phyloP scores from a whole-genome alignment of 1,284 basidiomycete species.

The Sanghuangporus sanghuang region DNA sequence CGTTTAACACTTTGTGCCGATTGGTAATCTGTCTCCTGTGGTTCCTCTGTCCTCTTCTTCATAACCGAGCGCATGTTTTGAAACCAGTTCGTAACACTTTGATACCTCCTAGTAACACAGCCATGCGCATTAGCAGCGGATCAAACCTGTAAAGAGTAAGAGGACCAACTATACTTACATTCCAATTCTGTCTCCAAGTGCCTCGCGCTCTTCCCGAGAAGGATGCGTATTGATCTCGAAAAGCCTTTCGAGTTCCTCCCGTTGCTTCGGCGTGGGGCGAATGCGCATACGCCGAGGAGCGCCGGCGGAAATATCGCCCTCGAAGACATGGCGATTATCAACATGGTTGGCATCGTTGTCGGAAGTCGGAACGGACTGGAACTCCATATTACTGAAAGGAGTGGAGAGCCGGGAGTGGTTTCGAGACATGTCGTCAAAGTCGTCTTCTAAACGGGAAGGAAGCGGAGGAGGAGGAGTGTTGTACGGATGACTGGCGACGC shows the following conservation, averaged over 20 bases:
- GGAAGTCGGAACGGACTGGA: slow-evolving; percentile 28
- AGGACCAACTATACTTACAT: slow-evolving; percentile 46
- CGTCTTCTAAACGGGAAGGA: slow-evolving; percentile 35
- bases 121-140: slow-evolving; percentile 15
- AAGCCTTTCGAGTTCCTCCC: slow-evolving; percentile 58
- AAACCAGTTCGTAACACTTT: slow-evolving; percentile 79
- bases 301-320: slow-evolving; percentile 34
- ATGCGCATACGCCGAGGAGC: slow-evolving; percentile 51
- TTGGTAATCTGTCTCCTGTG: slow-evolving; percentile 28
- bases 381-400: slow-evolving; percentile 16
- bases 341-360: slow-evolving; percentile 41
- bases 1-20: slow-evolving; percentile 29
- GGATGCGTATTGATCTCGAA: slow-evolving; percentile 62
- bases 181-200: slow-evolving; percentile 59
- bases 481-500: slow-evolving; percentile 29
- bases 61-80: slow-evolving; percentile 75
- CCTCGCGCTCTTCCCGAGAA: slow-evolving; percentile 56
- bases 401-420: slow-evolving; percentile 15
- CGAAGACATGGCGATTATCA: slow-evolving; percentile 42
- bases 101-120: slow-evolving; percentile 49
- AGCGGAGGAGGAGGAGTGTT: slow-evolving; percentile 28
- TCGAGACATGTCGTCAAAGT: slow-evolving; percentile 31
- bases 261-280: slow-evolving; percentile 58
- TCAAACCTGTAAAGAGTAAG: slow-evolving; percentile 13
- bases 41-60: slow-evolving; percentile 58